Base-by-base conservation (phyloP, 345 rosid genomes). In the Clarkia xantiana region DNA sequence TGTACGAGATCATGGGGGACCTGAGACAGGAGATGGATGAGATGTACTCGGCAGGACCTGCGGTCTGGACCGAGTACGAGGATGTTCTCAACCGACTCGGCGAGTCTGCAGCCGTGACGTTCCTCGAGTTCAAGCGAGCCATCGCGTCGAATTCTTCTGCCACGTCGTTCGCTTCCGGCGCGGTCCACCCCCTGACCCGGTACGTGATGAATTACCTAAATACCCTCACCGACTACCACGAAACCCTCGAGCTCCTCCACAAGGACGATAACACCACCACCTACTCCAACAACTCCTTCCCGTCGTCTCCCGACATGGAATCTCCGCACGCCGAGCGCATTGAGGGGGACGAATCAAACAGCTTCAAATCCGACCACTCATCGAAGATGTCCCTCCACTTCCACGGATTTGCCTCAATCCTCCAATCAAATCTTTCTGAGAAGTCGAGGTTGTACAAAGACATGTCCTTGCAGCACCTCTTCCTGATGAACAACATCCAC, bases 401-500 rank as follows among this genome's bases (percentile, higher is more conserved):
- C 65, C 76, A 53, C 50, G 68, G 72, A 11, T 66, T 79, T 36
- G 73, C 87, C 40, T 76, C 75, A 0, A 68, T 75, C 62, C 82
- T 89, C 14, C 85, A 78, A 61, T 62, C 78, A 36, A 89, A 89
- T 55, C 87, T 89, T 5, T 46, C 66, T 2, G 84, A 76, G 39
- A 82, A 72, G 61, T 80, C 95, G 12, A 77, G 63, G 62, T 60
- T 85, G 40, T 89, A 85, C 61, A 62, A 42, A 56, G 94, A 80
- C 44, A 53, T 64, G 20, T 70, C 94, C 9, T 52, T 89, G 72
- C 83, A 70, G 52, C 94, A 85, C 58, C 62, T 85, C 40, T 89
- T 89, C 66, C 62, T 89, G 63, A 76, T 82, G 79, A 89, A 89
- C 82, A 89, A 89, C 49, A 61, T 89, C 22, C 76, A 89, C 58